phyloP scores from a whole-genome alignment of 164 flowering plant genomes.

The Liriodendron chinense region DNA sequence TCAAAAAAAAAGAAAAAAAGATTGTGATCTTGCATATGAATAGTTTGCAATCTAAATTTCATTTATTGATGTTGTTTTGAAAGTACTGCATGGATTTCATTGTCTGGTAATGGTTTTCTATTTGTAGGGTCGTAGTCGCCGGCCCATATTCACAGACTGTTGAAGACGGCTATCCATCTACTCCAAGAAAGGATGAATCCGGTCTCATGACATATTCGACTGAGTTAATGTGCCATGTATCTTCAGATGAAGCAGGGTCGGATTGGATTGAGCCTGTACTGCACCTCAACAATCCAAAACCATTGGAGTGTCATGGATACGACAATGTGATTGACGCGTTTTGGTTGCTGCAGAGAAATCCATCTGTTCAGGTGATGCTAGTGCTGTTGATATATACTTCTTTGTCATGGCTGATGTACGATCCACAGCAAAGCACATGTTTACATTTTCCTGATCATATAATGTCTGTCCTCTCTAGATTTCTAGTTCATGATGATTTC shows the following conservation, averaged over 20 bases:
- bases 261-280: conserved; percentile 75
- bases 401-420: background rate
- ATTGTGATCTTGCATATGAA: no score
- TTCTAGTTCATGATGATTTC: no score
- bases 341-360: conserved; percentile 56
- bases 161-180: conserved; percentile 21
- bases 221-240: conserved; percentile 11
- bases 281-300: conserved; percentile 26
- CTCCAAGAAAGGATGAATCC: conserved; percentile 16
- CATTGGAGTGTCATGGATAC: conserved; percentile 27
- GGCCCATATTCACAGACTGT: conserved; percentile 12
- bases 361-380: conserved; percentile 60
- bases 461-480: no score
- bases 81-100: no score
- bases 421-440: background rate
- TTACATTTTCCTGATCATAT: no score
- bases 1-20: no score
- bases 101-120: no score
- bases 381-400: background rate
- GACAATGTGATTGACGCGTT: conserved; percentile 59
- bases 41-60: no score
- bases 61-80: background rate
- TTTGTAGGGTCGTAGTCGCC: conserved; percentile 36
- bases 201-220: conserved; percentile 15
- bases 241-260: conserved; percentile 36